Conservation (phyloP, 1,284 basidiomycete species). For the Ustilago xerochloae region DNA sequence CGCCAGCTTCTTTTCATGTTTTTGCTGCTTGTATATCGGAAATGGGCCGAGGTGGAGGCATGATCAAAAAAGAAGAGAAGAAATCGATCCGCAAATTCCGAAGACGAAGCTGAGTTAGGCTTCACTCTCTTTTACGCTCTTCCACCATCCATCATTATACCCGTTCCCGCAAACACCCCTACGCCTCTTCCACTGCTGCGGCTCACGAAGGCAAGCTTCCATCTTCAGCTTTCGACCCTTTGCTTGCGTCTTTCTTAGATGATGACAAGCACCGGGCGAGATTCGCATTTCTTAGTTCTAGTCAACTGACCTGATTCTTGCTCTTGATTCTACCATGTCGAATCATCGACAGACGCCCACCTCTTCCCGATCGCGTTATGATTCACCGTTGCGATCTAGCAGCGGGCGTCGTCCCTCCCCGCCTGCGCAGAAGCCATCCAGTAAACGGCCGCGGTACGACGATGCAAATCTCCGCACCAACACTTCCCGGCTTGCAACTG, state of each 20-base stretch:
- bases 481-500: not conserved
- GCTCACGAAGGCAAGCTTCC: conserved; percentile 30
- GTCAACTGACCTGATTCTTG: conserved; percentile 16
- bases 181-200: not conserved
- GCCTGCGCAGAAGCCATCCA: conserved; percentile 7
- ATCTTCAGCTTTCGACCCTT: conserved; percentile 3
- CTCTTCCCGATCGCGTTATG: conserved; percentile 7
- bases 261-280: not conserved
- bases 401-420: conserved; percentile 3
- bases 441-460: conserved; percentile 16
- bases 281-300: conserved; percentile 1
- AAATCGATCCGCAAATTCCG: not conserved
- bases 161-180: not conserved
- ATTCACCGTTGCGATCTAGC: not conserved
- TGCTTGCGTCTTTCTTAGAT: not conserved
- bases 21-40: conserved; percentile 8
- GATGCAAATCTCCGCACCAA: not conserved
- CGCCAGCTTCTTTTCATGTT: no score
- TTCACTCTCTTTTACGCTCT: not conserved
- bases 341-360: conserved; percentile 10
- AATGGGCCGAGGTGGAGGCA: conserved; percentile 11
- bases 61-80: not conserved
- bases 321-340: conserved; percentile 14
- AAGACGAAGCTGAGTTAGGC: not conserved
- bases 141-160: conserved; percentile 11